Evolutionary conservation across 441 rosid genomes (phyloP), one percentile per base, ranked within the genome.

Genomic region (Adansonia rubrostipa): DNA sequence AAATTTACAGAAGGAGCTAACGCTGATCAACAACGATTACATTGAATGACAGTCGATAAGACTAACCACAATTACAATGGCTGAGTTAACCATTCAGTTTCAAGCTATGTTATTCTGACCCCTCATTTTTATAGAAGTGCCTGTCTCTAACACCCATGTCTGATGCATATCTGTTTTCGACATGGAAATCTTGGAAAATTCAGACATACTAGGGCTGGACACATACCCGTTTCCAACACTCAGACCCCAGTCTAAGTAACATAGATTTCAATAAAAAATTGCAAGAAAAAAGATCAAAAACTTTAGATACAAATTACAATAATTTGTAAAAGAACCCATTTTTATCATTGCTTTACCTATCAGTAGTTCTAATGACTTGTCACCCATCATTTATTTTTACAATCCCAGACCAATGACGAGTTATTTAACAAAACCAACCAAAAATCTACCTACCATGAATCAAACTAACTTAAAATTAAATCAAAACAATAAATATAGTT

Each of bases 351-450:
- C 44, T 42, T 50, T 58, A 58, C 20, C 10, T 7, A 13, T 22
- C 58, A 24, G 1, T 22, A 24, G 6, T 13, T 62, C 17, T 13
- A n/a, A 62, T 13, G 2, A 62, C 11, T 69, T 14, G 5, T 19
- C 72, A 67, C 62, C 47, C 63, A 72, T 72, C n/a, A n/a, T 8
- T 8, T 53, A 28, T 36, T 17, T 72, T 56, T 17, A 3, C 51
- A n/a, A 72, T 15, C 63, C 50, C 78, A 67, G 14, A 36, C 28
- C 78, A 33, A 54, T 9, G 50, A 36, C 5, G 3, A 54, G 24
- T 33, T n/a, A 72, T 1, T 24, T 3, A 9, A 53, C 48, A 53
- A 53, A 68, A 71, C 22, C 40, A 70, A 36, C 64, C 40, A 54
- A 42, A 36, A 56, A 53, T 54, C 45, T 2, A 33, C 28, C 63